These are phyloP conservation scores for Pinus albicaulis DNA, from an alignment of 75 land plant species.

Conservation along the genomic window DNA sequence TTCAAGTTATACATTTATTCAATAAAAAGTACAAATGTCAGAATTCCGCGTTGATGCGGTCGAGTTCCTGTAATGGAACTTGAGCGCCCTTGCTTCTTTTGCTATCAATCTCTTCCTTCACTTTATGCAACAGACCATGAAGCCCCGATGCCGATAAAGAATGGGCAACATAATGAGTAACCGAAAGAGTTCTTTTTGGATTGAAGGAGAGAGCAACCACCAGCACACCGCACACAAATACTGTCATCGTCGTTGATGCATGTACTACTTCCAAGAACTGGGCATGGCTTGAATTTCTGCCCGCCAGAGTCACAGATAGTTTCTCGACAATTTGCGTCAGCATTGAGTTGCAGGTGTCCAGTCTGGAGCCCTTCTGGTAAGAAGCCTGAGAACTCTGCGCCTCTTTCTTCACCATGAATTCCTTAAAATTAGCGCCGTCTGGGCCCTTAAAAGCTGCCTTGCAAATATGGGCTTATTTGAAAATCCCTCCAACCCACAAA, in stretches of 20 bases:
- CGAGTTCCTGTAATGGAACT: no score
- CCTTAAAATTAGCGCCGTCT: not conserved
- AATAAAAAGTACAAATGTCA: no score
- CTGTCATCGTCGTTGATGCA: constrained; percentile 12
- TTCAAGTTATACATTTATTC: no score
- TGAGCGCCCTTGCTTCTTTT: no score
- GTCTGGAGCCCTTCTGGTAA: constrained; percentile 6
- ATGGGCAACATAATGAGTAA: not conserved
- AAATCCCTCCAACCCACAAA: not conserved
- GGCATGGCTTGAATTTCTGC: constrained; percentile 8
- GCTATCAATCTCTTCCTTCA: no score
- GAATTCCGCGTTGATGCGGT: no score
- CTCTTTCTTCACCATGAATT: no score
- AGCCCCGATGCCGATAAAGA: no score
- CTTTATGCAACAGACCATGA: no score
- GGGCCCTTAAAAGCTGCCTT: constrained; percentile 10
- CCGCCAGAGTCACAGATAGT: not conserved
- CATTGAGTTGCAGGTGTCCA: constrained; percentile 29
- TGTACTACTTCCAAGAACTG: constrained; percentile 16
- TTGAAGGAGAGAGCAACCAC: constrained; percentile 17
- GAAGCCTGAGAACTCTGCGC: no score
- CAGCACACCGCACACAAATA: constrained; percentile 21
- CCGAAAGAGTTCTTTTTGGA: constrained; percentile 7
- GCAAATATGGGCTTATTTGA: not conserved
- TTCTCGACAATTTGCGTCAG: constrained; percentile 25